These are phyloP conservation scores for Plasmodium relictum DNA, from an alignment of 169 alveolate genomes.

Conservation along the genomic window DNA sequence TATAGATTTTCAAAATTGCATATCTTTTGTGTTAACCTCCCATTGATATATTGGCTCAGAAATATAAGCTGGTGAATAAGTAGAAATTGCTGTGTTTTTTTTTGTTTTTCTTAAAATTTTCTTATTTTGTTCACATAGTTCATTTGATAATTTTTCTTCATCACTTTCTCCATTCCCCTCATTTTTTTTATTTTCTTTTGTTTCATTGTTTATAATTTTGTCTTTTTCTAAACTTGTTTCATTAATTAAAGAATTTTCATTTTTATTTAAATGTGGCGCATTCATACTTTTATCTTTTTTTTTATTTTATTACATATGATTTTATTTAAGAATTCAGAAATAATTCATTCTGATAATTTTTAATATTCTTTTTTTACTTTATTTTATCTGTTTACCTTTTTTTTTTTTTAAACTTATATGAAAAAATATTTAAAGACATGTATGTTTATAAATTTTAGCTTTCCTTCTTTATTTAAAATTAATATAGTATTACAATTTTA, in stretches of 20 bases:
- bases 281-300: neutral
- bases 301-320: too few species aligned
- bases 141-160: conserved; percentile 13
- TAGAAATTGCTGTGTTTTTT: conserved; percentile 30
- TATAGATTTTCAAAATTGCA: neutral
- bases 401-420: too few species aligned
- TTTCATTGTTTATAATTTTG: conserved; percentile 9
- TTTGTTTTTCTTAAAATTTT: conserved; percentile 1
- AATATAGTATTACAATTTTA: too few species aligned
- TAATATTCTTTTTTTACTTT: too few species aligned
- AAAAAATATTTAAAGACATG: too few species aligned
- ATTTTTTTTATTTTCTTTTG: neutral
- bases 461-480: too few species aligned
- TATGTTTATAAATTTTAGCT: too few species aligned
- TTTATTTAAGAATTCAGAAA: too few species aligned
- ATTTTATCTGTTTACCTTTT: too few species aligned
- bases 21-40: conserved; percentile 40
- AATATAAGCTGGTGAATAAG: conserved; percentile 70
- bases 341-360: too few species aligned
- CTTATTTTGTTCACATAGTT: neutral
- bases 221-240: conserved; percentile 5
- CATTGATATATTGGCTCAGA: conserved; percentile 75
- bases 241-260: conserved; percentile 11
- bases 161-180: conserved; percentile 6
- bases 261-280: neutral